Evolutionary conservation across 179 eudicot genomes (phyloP), one percentile per base, ranked within the genome.

Genomic region (Pouteria campechiana): DNA sequence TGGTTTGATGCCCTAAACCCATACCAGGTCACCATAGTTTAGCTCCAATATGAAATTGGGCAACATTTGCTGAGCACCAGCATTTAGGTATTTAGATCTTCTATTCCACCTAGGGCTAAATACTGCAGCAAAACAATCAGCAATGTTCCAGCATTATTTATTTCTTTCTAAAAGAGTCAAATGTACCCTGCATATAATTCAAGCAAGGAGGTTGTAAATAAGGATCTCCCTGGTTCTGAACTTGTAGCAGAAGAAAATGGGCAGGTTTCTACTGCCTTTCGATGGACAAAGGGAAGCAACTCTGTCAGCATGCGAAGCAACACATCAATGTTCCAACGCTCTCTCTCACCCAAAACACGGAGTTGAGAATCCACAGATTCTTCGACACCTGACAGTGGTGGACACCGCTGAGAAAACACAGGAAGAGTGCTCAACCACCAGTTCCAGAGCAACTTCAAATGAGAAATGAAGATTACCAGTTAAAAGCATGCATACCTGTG

Each of bases 371-470:
- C 96, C 36, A 87, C 57, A 52, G 99, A 82, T 52, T 83, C 94
- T 64, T 83, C 96, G 54, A 92, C 96, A 32, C 99, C 99, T 34
- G 99, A 92, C 58, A 92, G 81, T 43, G 99, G 96, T 15, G 94
- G 89, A 56, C 99, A 92, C 12, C 85, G 85, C 99, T 92, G 93
- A 54, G 12, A 61, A 50, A 32, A 8, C 22, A 2, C 5, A 13
- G 7, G n/a, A 25, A 22, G 5, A 5, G 11, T 5, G n/a, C n/a
- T n/a, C n/a, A n/a, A n/a, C n/a, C n/a, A n/a, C n/a, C n/a, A n/a
- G n/a, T n/a, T 43, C 50, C 42, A 29, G 17, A 6, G 38, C 36
- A 24, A 37, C 5, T 9, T 25, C 11, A n/a, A 11, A 17, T 13
- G 37, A 42, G 34, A 32, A 28, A 44, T 8, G 17, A 31, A n/a